A percentile compares a stretch with the other conserved stretches of the same genome.
Evolutionary conservation across 139 green algal species (phyloP).

Genomic region (Picochlorum sp.): DNA sequence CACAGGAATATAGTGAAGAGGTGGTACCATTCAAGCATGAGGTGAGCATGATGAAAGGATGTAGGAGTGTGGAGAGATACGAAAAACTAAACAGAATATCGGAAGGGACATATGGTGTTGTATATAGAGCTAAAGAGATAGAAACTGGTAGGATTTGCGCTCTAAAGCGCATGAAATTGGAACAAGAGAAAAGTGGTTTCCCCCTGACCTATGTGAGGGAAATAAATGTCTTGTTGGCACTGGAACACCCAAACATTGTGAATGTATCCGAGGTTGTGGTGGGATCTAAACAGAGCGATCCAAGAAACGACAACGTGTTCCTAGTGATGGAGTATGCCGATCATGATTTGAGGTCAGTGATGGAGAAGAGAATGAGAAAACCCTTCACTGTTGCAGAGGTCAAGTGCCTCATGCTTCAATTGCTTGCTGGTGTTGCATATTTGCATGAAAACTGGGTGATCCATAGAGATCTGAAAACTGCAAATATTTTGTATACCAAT

Average conservation of each 20-base stretch:
- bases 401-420: constrained; percentile 48
- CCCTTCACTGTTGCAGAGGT: constrained; percentile 59
- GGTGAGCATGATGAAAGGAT: constrained; percentile 56
- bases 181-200: constrained; percentile 88
- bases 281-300: constrained; percentile 13
- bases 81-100: constrained; percentile 72
- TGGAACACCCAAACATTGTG: constrained; percentile 91
- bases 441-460: constrained; percentile 88
- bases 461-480: constrained; percentile 90
- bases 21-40: neutral
- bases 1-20: neutral
- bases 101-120: constrained; percentile 87
- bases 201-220: constrained; percentile 90
- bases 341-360: constrained; percentile 84
- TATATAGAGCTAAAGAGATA: constrained; percentile 70
- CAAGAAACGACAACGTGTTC: constrained; percentile 65
- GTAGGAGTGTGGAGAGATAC: constrained; percentile 76
- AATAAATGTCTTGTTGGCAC: constrained; percentile 91
- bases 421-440: constrained; percentile 78
- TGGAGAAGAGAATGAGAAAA: constrained; percentile 54
- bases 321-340: constrained; percentile 99
- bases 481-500: constrained; percentile 97
- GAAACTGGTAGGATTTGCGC: constrained; percentile 68
- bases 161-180: constrained; percentile 95
- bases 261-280: constrained; percentile 87